Evolutionary conservation across 495 filamentous ascomycete genomes (phyloP).

Genomic region (Lichenothelia convexa): DNA sequence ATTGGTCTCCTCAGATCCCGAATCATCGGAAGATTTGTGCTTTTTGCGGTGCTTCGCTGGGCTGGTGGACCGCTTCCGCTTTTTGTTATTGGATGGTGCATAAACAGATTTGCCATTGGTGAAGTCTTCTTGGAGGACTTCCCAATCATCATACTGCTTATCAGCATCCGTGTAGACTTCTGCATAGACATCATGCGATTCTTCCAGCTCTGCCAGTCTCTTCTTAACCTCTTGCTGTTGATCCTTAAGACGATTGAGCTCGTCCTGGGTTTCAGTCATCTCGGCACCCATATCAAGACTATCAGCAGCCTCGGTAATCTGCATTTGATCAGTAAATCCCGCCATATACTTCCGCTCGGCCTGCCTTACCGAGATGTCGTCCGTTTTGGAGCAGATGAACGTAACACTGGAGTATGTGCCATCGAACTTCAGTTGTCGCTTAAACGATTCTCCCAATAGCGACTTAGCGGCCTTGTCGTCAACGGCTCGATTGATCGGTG

Average conservation of each 20-base stretch:
- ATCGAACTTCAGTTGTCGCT: slow-evolving; percentile 46
- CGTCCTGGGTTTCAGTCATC: slow-evolving; percentile 14
- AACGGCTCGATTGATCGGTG: slow-evolving; percentile 45
- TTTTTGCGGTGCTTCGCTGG: slow-evolving; percentile 8
- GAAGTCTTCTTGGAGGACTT: slow-evolving; percentile 25
- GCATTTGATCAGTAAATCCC: no score
- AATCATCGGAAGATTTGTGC: slow-evolving; percentile 3
- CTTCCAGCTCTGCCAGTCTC: slow-evolving; percentile 19
- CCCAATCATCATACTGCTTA: slow-evolving; percentile 28
- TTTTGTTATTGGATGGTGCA: slow-evolving; percentile 22
- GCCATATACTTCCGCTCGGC: no score
- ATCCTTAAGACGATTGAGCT: slow-evolving; percentile 20
- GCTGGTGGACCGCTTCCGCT: slow-evolving; percentile 17
- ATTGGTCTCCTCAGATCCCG: slow-evolving; percentile 5
- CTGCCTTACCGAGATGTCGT: slow-evolving; percentile 40
- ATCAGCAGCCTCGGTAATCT: no score
- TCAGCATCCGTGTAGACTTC: slow-evolving; percentile 21
- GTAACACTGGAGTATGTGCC: slow-evolving; percentile 29
- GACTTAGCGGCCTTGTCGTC: slow-evolving; percentile 46
- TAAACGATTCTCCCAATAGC: slow-evolving; percentile 42
- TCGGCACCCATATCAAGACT: slow-evolving; percentile 28
- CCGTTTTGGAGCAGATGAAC: slow-evolving; percentile 53
- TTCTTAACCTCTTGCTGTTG: slow-evolving; percentile 19
- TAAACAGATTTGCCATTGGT: slow-evolving; percentile 32
- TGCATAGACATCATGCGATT: slow-evolving; percentile 17